Evolutionary conservation across 345 rosid species (phyloP), one percentile per base, ranked within the genome.

Genomic region (Citrus australasica): DNA sequence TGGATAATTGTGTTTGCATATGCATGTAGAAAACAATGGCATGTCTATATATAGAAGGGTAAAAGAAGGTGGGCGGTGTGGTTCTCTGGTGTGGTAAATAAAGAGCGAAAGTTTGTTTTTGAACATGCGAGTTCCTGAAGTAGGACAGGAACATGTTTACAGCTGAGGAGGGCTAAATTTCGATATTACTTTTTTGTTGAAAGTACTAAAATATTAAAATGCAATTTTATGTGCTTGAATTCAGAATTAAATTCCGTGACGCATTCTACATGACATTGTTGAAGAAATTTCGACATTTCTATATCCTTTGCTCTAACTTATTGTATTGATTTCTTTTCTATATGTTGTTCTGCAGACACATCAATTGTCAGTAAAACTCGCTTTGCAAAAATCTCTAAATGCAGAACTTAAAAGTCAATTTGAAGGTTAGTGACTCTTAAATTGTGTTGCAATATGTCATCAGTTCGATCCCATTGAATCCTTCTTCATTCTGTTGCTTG

Each of bases 331-430:
- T 22, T 27, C 53, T 76, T 53, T 67, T 46, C 21, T 60, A 6
- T 81, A 71, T 81, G 68, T 86, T 74, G 56, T 67, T 67, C 60
- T 83, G 84, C 91, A 96, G 98, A 89, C 93, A 66, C 99, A 96
- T 79, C 97, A 94, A 82, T 81, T 94, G 68, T 84, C 85, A 28
- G 85, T 94, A 90, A 96, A 94, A 83, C 98, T 96, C 73, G 86
- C 97, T 68, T 82, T 89, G 82, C 99, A 92, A 75, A 96, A 91
- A 88, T 90, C 95, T 59, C 94, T 90, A 83, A 94, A 90, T 83
- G 80, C 90, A 4, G 97, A 92, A 83, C 90, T 96, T 66, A 89
- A 97, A 85, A 88, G 83, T 83, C 98, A 96, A 61, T 94, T 94
- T 81, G 97, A 91, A 90, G 98, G 99, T 92, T 77, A 56, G 87